Evolutionary conservation across 106 monocot species (phyloP).

Genomic region (Triglochin maritima): DNA sequence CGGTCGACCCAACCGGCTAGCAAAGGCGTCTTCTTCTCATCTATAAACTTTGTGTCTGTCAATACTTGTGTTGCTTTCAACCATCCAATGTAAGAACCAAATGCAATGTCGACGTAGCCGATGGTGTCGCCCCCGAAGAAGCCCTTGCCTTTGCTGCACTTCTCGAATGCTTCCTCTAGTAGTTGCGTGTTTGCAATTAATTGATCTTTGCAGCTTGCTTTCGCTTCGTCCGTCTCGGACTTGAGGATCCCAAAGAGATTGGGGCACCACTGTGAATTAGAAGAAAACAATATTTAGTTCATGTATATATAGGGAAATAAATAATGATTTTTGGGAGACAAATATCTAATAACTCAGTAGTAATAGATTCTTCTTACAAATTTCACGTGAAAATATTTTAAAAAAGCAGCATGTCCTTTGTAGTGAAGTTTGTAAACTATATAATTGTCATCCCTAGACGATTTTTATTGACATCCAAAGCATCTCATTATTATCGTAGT

Average conservation of each 20-base stretch:
- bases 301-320: too few relatives aligned
- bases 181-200: slow-evolving; percentile 2
- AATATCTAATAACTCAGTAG: too few relatives aligned
- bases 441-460: too few relatives aligned
- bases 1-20: slow-evolving; percentile 24
- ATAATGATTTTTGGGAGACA: not conserved
- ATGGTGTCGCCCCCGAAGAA: slow-evolving; percentile 38
- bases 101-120: slow-evolving; percentile 35
- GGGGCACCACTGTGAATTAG: slow-evolving; percentile 21
- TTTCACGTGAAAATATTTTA: too few relatives aligned
- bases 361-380: too few relatives aligned
- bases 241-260: not conserved
- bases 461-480: too few relatives aligned
- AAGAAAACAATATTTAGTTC: not conserved
- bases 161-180: slow-evolving; percentile 27
- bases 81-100: slow-evolving; percentile 29
- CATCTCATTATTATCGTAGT: too few relatives aligned
- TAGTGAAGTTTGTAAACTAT: too few relatives aligned
- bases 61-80: too few relatives aligned
- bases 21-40: slow-evolving; percentile 22
- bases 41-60: slow-evolving; percentile 18
- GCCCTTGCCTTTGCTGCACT: slow-evolving; percentile 25
- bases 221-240: slow-evolving; percentile 13
- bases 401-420: too few relatives aligned
- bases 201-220: slow-evolving; percentile 7